These are phyloP conservation scores for Daldinia childiae DNA, from an alignment of 495 filamentous ascomycete genomes.

Conservation along the genomic window DNA sequence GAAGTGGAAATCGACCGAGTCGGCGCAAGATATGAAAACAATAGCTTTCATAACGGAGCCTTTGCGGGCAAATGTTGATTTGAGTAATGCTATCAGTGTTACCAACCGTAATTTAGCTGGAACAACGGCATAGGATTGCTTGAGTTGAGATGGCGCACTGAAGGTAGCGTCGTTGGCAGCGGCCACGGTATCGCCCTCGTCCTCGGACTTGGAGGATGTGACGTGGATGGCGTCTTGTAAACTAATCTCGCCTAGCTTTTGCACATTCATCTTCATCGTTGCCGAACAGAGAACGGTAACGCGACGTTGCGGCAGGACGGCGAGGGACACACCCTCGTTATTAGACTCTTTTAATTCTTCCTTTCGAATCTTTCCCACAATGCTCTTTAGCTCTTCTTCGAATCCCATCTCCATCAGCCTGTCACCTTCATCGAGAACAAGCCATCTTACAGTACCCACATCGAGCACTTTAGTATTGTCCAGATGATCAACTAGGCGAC, in stretches of 20 bases:
- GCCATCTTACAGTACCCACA: slow-evolving; percentile 88
- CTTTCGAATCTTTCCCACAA: slow-evolving; percentile 77
- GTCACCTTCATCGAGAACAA: slow-evolving; percentile 95
- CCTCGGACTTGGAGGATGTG: slow-evolving; percentile 68
- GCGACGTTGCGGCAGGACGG: slow-evolving; percentile 74
- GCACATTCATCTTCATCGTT: slow-evolving; percentile 96
- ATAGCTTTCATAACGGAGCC: slow-evolving; percentile 94
- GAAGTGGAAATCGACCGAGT: slow-evolving; percentile 96
- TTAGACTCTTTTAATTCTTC: slow-evolving; percentile 54
- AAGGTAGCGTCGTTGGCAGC: slow-evolving; percentile 68
- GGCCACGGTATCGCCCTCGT: slow-evolving; percentile 54
- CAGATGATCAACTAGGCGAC: slow-evolving; percentile 87
- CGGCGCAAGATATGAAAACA: slow-evolving; percentile 95
- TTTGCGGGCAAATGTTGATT: slow-evolving; percentile 83
- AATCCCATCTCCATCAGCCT: slow-evolving; percentile 97
- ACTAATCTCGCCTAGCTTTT: slow-evolving; percentile 90
- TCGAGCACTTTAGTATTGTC: slow-evolving; percentile 90
- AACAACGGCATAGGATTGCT: slow-evolving; percentile 86
- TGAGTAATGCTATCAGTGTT: slow-evolving; percentile 81
- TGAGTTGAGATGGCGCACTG: slow-evolving; percentile 89
- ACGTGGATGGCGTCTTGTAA: slow-evolving; percentile 92
- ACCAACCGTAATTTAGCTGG: slow-evolving; percentile 91
- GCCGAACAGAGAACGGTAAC: slow-evolving; percentile 95
- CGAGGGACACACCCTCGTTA: slow-evolving; percentile 53
- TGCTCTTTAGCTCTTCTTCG: slow-evolving; percentile 82